Evolutionary conservation across 1,284 basidiomycete species (phyloP).

Genomic region (Cryptococcus wingfieldii): DNA sequence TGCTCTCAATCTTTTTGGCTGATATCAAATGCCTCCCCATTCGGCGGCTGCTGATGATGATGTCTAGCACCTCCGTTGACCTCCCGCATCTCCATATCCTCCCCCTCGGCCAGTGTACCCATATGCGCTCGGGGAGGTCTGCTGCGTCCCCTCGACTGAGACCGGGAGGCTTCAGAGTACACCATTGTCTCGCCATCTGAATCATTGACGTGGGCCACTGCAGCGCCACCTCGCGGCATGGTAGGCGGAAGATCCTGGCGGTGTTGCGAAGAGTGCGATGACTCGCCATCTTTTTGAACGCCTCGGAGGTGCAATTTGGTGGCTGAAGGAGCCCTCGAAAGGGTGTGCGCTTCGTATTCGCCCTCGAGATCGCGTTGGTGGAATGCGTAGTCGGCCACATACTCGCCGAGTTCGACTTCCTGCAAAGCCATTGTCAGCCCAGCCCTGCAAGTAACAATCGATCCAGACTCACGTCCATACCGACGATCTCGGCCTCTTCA

Average conservation of each 20-base stretch:
- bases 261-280: background rate
- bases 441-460: background rate
- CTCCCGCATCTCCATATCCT: background rate
- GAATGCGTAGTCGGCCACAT: constrained; percentile 50
- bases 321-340: constrained; percentile 9
- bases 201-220: background rate
- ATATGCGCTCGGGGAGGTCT: background rate
- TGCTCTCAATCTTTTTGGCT: background rate
- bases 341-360: constrained; percentile 21
- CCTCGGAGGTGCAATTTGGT: constrained; percentile 6
- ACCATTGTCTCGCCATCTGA: background rate
- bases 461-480: constrained; percentile 67
- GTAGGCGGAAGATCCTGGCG: constrained; percentile 8
- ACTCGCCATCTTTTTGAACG: constrained; percentile 1
- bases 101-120: background rate
- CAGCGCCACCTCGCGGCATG: constrained; percentile 13
- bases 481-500: constrained; percentile 73
- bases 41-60: background rate
- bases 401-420: constrained; percentile 48
- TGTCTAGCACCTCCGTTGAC: background rate
- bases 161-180: background rate
- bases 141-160: background rate
- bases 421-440: constrained; percentile 3
- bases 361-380: constrained; percentile 47
- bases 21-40: background rate